Percentiles rank a stretch among this genome's conserved stretches.
phyloP scores from a whole-genome alignment of 805 yeast genomes.

The Candida morakotiae region DNA sequence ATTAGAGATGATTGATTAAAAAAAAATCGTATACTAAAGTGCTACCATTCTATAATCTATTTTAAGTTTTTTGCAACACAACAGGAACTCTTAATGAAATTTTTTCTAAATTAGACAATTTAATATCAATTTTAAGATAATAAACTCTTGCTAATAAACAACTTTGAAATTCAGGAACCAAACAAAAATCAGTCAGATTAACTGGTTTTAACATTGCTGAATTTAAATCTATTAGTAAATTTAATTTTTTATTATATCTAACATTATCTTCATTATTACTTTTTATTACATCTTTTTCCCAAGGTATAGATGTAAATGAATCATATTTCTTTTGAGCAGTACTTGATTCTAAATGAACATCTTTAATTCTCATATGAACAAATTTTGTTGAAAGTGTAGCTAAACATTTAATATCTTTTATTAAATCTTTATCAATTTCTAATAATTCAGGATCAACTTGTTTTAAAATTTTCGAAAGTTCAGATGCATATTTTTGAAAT shows the following conservation, averaged over 20 bases:
- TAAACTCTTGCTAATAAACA: constrained; percentile 33
- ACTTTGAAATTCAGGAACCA: constrained; percentile 37
- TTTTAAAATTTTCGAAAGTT: constrained; percentile 21
- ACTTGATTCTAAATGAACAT: constrained; percentile 11
- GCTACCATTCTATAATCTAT: not conserved
- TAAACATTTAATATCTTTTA: constrained; percentile 27
- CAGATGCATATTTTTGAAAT: constrained; percentile 28
- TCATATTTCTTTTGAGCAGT: constrained; percentile 5
- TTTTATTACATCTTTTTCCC: constrained; percentile 15
- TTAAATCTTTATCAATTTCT: constrained; percentile 21
- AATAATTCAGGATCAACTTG: constrained; percentile 20
- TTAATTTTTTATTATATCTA: constrained; percentile 17
- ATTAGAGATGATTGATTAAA: not conserved
- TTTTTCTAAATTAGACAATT: constrained; percentile 21
- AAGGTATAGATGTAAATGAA: constrained; percentile 12
- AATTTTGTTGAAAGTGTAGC: constrained; percentile 27
- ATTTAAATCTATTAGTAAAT: constrained; percentile 22
- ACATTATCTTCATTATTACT: constrained; percentile 12
- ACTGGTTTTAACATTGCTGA: constrained; percentile 15
- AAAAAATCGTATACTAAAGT: constrained; percentile 1
- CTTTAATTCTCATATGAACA: constrained; percentile 21
- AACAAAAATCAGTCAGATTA: constrained; percentile 22
- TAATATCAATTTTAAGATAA: constrained; percentile 23
- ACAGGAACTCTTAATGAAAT: constrained; percentile 23
- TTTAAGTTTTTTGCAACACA: constrained; percentile 16